Evolutionary conservation across 257 asterid species (phyloP).

Genomic region (Ballota nigra): DNA sequence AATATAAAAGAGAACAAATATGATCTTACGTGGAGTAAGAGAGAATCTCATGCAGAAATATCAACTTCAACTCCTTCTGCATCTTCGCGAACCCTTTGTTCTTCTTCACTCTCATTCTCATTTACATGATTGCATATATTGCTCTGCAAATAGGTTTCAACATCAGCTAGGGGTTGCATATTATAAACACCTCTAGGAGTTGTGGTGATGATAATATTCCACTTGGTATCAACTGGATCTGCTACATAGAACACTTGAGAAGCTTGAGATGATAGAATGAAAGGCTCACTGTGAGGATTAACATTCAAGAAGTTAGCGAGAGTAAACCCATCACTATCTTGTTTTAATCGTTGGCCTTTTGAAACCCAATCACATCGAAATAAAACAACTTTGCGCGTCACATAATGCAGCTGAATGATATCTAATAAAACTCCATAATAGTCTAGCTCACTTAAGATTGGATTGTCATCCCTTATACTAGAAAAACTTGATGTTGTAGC

Average conservation of each 20-base stretch:
- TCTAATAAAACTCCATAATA: background rate
- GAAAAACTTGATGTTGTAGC: background rate
- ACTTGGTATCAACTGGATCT: background rate
- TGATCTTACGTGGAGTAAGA: too few species aligned
- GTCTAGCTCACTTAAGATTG: background rate
- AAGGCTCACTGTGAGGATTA: background rate
- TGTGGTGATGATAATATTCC: background rate
- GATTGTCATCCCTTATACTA: background rate
- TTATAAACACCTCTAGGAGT: background rate
- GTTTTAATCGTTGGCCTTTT: constrained; percentile 2
- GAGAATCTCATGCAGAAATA: too few species aligned
- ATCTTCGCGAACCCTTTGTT: background rate
- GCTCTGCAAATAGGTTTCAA: background rate
- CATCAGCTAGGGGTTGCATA: background rate
- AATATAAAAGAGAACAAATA: too few species aligned
- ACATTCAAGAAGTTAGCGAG: background rate
- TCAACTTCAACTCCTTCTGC: background rate
- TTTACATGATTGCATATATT: background rate
- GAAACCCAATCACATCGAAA: background rate
- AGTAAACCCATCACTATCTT: constrained; percentile 7
- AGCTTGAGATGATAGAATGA: background rate
- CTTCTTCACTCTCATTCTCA: background rate
- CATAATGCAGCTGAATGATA: background rate
- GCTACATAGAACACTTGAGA: constrained; percentile 5
- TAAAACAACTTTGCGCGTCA: background rate